phyloP scores from a whole-genome alignment of 2,329 filamentous ascomycete species.

The Aureobasidium pullulans region DNA sequence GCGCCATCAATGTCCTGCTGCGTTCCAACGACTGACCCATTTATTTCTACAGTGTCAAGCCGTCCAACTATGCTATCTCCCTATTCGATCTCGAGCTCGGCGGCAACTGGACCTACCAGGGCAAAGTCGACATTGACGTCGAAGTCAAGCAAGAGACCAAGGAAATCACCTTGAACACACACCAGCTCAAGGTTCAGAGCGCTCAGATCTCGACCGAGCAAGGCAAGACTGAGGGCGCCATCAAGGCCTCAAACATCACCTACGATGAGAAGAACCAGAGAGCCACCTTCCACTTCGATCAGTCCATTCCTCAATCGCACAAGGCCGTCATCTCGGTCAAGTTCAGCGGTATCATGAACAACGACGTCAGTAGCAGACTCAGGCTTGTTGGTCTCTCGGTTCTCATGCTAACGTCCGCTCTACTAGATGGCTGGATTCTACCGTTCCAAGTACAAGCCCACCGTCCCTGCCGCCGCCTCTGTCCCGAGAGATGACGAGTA shows the following conservation, averaged over 20 bases:
- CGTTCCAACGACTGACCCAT: not conserved
- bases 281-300: constrained; percentile 67
- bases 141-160: constrained; percentile 64
- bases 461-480: constrained; percentile 61
- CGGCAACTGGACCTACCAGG: constrained; percentile 73
- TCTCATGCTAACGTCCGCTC: not conserved
- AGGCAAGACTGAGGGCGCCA: constrained; percentile 49
- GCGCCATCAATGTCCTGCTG: not conserved
- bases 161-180: constrained; percentile 75
- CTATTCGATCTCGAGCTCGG: constrained; percentile 69
- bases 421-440: constrained; percentile 78
- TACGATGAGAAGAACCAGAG: constrained; percentile 83
- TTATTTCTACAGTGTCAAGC: constrained; percentile 55
- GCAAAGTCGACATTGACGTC: constrained; percentile 71
- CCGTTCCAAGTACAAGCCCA: constrained; percentile 85
- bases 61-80: constrained; percentile 76
- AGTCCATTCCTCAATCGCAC: constrained; percentile 60
- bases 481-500: constrained; percentile 65
- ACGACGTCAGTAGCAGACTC: constrained; percentile 49
- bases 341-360: constrained; percentile 79
- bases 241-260: constrained; percentile 59
- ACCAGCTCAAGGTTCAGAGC: constrained; percentile 70
- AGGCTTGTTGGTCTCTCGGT: no score
- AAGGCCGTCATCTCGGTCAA: constrained; percentile 61
- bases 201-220: constrained; percentile 56